A percentile compares a stretch with the other conserved stretches of the same genome.
phyloP scores from a whole-genome alignment of 1,139 yeast genomes.

The Geotrichum phurueaensis region DNA sequence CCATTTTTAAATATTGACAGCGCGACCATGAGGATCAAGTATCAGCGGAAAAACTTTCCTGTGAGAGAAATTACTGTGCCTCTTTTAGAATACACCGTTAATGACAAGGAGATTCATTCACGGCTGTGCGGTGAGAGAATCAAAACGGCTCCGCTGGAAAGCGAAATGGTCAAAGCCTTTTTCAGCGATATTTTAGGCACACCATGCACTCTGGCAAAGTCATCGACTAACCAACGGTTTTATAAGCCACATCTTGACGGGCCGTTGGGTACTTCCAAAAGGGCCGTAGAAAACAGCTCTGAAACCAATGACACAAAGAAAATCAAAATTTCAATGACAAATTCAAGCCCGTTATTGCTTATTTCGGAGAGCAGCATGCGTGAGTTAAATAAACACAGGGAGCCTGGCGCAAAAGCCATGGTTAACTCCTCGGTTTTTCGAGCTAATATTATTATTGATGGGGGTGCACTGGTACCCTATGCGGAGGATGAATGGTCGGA shows the following conservation, averaged over 20 bases:
- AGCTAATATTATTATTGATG: conserved; percentile 36
- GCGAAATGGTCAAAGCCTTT: conserved; percentile 26
- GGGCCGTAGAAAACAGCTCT: neutral
- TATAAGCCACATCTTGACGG: conserved; percentile 19
- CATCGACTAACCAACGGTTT: conserved; percentile 14
- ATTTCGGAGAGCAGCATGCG: conserved; percentile 32
- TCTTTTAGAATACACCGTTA: conserved; percentile 9
- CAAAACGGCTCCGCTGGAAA: conserved; percentile 21
- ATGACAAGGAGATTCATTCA: conserved; percentile 8
- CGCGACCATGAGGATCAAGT: conserved; percentile 18
- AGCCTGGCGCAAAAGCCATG: conserved; percentile 15
- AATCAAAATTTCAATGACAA: neutral
- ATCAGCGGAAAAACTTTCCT: conserved; percentile 9
- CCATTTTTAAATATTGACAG: conserved; percentile 28
- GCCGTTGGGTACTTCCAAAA: conserved; percentile 7
- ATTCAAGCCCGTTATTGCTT: conserved; percentile 37
- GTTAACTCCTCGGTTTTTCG: conserved; percentile 31
- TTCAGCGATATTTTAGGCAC: conserved; percentile 30
- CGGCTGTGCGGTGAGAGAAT: conserved; percentile 18
- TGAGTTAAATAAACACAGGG: conserved; percentile 23
- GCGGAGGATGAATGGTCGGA: conserved; percentile 37
- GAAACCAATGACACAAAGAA: neutral
- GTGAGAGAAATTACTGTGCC: conserved; percentile 19
- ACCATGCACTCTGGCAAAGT: conserved; percentile 36
- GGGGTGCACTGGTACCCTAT: conserved; percentile 29